Base-by-base conservation (phyloP, 495 filamentous ascomycete genomes). In the Penicillium simplicissimum region DNA sequence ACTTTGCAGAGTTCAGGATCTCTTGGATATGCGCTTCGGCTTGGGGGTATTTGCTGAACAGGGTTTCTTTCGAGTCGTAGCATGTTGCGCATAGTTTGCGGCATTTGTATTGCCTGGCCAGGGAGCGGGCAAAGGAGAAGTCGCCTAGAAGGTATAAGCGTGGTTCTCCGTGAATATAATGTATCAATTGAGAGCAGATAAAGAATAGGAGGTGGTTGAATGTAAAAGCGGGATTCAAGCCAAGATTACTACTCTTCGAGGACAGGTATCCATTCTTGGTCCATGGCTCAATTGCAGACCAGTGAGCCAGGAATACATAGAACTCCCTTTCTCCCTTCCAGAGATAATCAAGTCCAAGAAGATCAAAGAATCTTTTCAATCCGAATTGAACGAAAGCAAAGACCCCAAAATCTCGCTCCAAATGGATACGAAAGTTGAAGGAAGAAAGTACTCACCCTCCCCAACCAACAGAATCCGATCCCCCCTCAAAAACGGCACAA, bases 391-490 rank as follows among this genome's bases (percentile, higher is more conserved):
- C 14, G 59, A 55, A 36, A 15, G 8, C 7, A 14, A 33, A 59
- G n/a, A 42, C 13, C 13, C 48, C 1, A 33, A 33, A 31, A 34
- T n/a, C 4, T 28, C 13, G 13, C 15, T 3, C 9, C 28, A 42
- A 55, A 51, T 9, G 9, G 9, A n/a, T 17, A 55, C 43, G 25
- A 47, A 47, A 36, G 42, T 55, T 25, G 23, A 3, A 35, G 57
- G 21, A 58, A 59, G 63, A 45, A 55, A 48, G 52, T 4, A 66
- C 75, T 73, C 42, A 79, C 90, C 94, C 79, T 98, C 94, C 52
- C 94, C 95, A 65, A 98, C 74, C 2, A 97, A 82, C 28, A 98
- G 84, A 60, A 97, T 90, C 57, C 83, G 78, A 70, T 95, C 86
- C 53, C 77, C 72, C 23, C 82, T 81, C 21, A 79, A 72, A 76